Conservation (phyloP, 2,329 filamentous ascomycete genomes). For the Xylaria sp. region DNA sequence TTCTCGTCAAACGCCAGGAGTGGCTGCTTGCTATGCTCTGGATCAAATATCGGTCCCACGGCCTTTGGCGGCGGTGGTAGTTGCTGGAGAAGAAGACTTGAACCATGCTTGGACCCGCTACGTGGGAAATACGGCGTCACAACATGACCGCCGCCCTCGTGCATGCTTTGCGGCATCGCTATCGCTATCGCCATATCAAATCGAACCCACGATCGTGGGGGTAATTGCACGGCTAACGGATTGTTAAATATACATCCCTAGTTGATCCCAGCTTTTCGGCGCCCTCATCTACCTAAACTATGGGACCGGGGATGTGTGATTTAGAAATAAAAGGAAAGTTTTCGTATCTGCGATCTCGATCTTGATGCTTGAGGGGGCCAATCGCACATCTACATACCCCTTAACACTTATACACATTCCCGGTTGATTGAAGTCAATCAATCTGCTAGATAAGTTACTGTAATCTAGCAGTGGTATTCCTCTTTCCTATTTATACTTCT, state of each 20-base stretch:
- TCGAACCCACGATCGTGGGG: neutral
- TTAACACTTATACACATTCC: neutral
- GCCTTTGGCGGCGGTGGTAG: slow-evolving; percentile 18
- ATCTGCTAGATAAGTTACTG: neutral
- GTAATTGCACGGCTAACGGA: neutral
- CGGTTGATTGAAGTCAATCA: neutral
- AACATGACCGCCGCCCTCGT: neutral
- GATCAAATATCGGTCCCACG: slow-evolving; percentile 23
- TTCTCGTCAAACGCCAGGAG: slow-evolving; percentile 17
- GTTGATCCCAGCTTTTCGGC: neutral
- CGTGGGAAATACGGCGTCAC: slow-evolving; percentile 25
- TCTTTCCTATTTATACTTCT: too few species aligned
- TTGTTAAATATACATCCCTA: neutral
- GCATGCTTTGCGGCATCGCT: neutral
- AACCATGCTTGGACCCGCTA: slow-evolving; percentile 25
- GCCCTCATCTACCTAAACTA: neutral
- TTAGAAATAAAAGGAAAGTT: slow-evolving; percentile 12
- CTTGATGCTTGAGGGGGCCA: neutral
- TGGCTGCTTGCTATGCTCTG: slow-evolving; percentile 7
- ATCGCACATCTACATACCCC: neutral
- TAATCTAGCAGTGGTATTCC: neutral
- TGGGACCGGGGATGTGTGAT: neutral
- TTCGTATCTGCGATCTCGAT: slow-evolving; percentile 1
- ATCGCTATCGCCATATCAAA: neutral
- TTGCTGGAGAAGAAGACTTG: slow-evolving; percentile 21